A percentile compares a stretch with the other conserved stretches of the same genome.
Evolutionary conservation across 2,329 filamentous ascomycete genomes (phyloP).

Genomic region (Aspergillus thermomutatus): DNA sequence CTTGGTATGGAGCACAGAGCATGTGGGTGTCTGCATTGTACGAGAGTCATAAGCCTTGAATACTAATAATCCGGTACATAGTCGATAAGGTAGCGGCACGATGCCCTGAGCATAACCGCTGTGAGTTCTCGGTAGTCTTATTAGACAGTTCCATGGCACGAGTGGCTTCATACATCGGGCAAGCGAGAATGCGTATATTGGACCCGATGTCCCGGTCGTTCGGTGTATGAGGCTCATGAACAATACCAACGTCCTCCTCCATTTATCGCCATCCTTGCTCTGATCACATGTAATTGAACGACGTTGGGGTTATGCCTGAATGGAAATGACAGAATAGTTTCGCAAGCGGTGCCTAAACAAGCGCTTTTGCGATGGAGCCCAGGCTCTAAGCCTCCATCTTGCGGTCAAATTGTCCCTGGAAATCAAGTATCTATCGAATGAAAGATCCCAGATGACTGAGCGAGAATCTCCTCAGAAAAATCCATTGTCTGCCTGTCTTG

Average conservation of each 20-base stretch:
- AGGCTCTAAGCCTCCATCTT: background rate
- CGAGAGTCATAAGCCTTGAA: background rate
- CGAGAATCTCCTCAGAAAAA: no score
- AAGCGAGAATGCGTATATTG: background rate
- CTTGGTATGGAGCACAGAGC: background rate
- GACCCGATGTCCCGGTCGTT: no score
- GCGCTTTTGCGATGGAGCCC: background rate
- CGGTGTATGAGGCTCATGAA: background rate
- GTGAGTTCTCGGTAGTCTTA: background rate
- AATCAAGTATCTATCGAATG: no score
- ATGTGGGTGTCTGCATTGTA: background rate
- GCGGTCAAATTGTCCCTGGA: background rate
- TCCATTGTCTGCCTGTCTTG: background rate
- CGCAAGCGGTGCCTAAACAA: background rate
- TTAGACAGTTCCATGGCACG: background rate
- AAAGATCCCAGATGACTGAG: no score
- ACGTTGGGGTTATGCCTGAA: no score
- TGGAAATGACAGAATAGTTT: background rate
- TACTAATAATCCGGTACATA: background rate
- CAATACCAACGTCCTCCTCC: background rate
- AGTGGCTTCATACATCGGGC: background rate
- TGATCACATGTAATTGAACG: background rate
- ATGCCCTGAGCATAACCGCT: background rate
- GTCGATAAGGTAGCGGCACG: no score
- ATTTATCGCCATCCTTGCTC: background rate